Conservation (phyloP, 345 rosid species). For the Erysimum cheiranthoides region DNA sequence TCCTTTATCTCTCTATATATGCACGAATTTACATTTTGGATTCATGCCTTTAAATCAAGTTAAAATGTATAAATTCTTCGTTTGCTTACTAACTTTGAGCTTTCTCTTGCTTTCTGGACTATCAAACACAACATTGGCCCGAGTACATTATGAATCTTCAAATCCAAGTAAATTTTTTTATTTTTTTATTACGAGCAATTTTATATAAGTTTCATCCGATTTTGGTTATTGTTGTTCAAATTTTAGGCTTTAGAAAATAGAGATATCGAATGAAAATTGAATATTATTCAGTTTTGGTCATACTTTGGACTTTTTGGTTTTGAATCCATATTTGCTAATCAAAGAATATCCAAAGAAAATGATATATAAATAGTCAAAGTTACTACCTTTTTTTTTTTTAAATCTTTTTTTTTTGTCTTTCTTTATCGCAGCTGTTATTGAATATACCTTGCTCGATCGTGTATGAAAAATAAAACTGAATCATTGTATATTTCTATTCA, state of each 20-base stretch:
- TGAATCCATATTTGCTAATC: neutral
- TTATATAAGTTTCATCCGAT: neutral
- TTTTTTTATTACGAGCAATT: neutral
- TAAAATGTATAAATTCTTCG: neutral
- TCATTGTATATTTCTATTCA: too few relatives aligned
- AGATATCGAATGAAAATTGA: neutral
- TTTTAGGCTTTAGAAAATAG: neutral
- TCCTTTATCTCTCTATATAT: neutral
- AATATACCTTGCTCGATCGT: neutral
- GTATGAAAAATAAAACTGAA: neutral
- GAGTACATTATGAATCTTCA: neutral
- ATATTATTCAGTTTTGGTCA: neutral
- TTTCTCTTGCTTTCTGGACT: slow-evolving; percentile 21
- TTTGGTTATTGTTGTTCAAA: neutral
- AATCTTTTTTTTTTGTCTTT: too few relatives aligned
- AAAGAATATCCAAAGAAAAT: too few relatives aligned
- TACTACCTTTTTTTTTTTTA: too few relatives aligned
- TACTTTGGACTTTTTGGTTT: too few relatives aligned
- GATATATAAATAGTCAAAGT: too few relatives aligned
- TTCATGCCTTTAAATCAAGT: neutral
- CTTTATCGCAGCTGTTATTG: neutral
- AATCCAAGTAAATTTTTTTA: neutral
- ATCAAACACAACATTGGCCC: neutral
- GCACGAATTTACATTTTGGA: neutral
- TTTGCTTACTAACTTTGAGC: slow-evolving; percentile 1